Evolutionary conservation across 768 basidiomycete genomes (phyloP).

Genomic region (Boletus reticulatus): DNA sequence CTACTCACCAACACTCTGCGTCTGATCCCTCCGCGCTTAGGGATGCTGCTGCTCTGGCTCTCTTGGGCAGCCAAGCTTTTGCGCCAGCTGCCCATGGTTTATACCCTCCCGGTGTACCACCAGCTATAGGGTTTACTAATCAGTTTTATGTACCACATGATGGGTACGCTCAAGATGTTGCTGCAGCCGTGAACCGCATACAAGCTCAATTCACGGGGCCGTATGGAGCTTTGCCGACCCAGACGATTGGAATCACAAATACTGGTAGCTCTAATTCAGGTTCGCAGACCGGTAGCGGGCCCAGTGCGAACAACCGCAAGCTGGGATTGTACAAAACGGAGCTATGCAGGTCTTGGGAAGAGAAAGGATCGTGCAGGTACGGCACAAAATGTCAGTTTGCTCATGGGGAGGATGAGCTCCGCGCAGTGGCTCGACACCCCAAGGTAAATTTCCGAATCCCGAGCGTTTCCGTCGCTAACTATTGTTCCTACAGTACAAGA

Average conservation of each 20-base stretch:
- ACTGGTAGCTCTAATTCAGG: slow-evolving; percentile 32
- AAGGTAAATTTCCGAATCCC: slow-evolving; percentile 52
- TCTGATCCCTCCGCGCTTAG: slow-evolving; percentile 79
- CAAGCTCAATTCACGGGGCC: slow-evolving; percentile 55
- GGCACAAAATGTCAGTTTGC: slow-evolving; percentile 91
- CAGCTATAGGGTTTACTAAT: slow-evolving; percentile 56
- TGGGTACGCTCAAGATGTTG: slow-evolving; percentile 52
- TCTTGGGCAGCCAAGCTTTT: slow-evolving; percentile 60
- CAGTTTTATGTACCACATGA: slow-evolving; percentile 69
- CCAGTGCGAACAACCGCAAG: slow-evolving; percentile 90
- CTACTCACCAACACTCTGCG: slow-evolving; percentile 77
- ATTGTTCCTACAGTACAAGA: slow-evolving; percentile 67
- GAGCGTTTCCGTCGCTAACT: slow-evolving; percentile 12
- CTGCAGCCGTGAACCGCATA: slow-evolving; percentile 58
- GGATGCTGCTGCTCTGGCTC: slow-evolving; percentile 64
- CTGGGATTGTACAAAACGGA: slow-evolving; percentile 90
- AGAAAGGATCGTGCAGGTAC: slow-evolving; percentile 84
- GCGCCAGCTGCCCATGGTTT: slow-evolving; percentile 44
- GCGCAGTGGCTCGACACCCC: slow-evolving; percentile 82
- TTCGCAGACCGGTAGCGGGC: slow-evolving; percentile 50
- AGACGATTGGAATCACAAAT: slow-evolving; percentile 43
- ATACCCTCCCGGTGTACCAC: slow-evolving; percentile 46
- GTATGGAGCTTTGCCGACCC: slow-evolving; percentile 49
- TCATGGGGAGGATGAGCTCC: slow-evolving; percentile 86
- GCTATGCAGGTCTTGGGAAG: slow-evolving; percentile 88